Base-by-base conservation (phyloP, 2,329 filamentous ascomycete species). In the Xylaria arbuscula region DNA sequence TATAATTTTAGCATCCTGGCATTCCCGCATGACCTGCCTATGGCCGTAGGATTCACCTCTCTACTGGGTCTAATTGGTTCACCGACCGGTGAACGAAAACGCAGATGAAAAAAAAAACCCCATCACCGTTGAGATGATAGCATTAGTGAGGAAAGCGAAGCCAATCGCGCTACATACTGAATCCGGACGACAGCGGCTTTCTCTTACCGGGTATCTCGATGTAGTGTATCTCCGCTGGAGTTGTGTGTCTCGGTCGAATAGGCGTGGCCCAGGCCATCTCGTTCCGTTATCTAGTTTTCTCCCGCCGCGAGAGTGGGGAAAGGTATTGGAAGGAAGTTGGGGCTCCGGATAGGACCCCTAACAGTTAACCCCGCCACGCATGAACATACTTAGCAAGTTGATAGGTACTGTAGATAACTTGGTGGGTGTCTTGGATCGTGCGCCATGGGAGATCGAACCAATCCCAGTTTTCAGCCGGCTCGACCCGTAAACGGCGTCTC, bases 401-500 rank as follows among this genome's bases (percentile, higher is more conserved):
- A 34, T 34, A 34, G 28, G 36, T n/a, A n/a, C n/a, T n/a, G n/a
- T 40, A 40, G 48, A 51, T 51, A 22, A 15, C 2, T 36, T 55
- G 53, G 53, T 55, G 53, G 17, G 53, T 7, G 22, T 55, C 13
- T 32, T 60, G 8, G 48, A 24, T 57, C 3, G 51, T 24, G 40
- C 24, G 48, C 24, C 28, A 45, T 22, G 11, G 19, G 50, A 45
- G 34, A 48, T 59, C 19, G 60, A 15, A 19, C 55, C 32, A 50
- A 55, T 60, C 51, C 50, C 22, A 48, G 7, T 24, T 42, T 54
- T 36, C 3, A 38, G 53, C 58, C 62, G 59, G 48, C 32, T 62
- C 47, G 47, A 69, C 50, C 62, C 45, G 48, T 48, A 45, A 60
- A 62, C 45, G 47, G 64, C 15, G 53, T 64, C 32, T 32, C 34